Base-by-base conservation (phyloP, 2,329 filamentous ascomycete species). In the Ophiostoma perfectum region DNA sequence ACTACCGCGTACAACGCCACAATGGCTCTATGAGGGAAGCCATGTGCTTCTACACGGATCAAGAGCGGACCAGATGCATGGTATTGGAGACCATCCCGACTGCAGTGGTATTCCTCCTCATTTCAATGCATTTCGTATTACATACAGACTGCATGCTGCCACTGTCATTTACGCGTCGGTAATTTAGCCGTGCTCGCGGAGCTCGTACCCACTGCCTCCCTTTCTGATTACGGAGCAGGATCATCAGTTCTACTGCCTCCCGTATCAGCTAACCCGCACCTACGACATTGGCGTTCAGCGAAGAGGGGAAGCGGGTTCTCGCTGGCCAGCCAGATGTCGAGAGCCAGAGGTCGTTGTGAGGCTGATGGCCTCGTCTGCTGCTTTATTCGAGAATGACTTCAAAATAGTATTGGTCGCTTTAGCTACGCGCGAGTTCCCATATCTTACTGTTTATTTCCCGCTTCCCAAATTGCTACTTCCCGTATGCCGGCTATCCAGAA, bases 41-140 rank as follows among this genome's bases (percentile, higher is more conserved):
- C 58, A 62, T 62, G 58, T 62, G 58, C 14, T 9, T 14, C 39
- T 62, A 36, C 58, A 62, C 27, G 58, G 36, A 62, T 11, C 11
- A 62, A 14, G 38, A 11, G 58, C 58, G 36, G 27, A 62, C 58
- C 58, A 62, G 36, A 41, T 27, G 58, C 36, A 41, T 62, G 36
- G 58, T 62, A 41, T 42, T 63, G 60, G 60, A 63, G 42, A 41
- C 36, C 60, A 63, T 38, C 11, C 60, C 60, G 60, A 42, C 60
- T 63, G 39, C 38, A 18, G 58, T 63, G 36, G 12, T 36, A 63
- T 39, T 63, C 58, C 9, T 63, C 58, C 58, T 63, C 58, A 42
- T 63, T 39, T 8, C 36, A 41, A 16, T 63, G 38, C 60, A 18
- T 63, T 63, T 42, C 39, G 60, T 63, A 63, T 42, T 41, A 41